These are phyloP conservation scores for Aspergillus tamarii DNA, from an alignment of 2,329 filamentous ascomycete genomes.

Conservation along the genomic window DNA sequence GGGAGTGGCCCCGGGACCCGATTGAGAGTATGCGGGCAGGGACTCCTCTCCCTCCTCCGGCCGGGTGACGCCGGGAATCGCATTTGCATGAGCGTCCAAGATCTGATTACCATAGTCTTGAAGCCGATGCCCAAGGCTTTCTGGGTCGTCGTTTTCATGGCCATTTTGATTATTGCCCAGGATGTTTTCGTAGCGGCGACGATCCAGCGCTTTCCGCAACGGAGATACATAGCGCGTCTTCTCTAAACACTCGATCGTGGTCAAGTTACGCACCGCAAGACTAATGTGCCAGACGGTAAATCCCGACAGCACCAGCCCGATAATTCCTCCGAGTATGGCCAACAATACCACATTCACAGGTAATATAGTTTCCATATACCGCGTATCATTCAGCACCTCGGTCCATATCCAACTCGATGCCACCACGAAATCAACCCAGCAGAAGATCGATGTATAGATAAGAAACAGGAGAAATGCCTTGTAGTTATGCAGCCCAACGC, in stretches of 20 bases:
- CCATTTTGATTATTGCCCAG: conserved; percentile 25
- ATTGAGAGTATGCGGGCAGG: conserved; percentile 38
- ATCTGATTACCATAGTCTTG: conserved; percentile 72
- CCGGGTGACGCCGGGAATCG: conserved; percentile 75
- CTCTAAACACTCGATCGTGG: conserved; percentile 94
- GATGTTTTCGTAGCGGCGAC: conserved; percentile 61
- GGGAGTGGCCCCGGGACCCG: conserved; percentile 36
- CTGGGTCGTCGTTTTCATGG: conserved; percentile 33
- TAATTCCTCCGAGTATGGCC: conserved; percentile 84
- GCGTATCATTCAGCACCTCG: conserved; percentile 72
- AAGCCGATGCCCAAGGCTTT: conserved; percentile 45
- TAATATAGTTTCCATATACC: conserved; percentile 75
- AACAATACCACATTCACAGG: conserved; percentile 91
- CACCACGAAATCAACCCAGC: conserved; percentile 77
- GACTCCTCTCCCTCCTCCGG: conserved; percentile 77
- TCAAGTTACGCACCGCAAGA: conserved; percentile 77
- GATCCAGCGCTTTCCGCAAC: conserved; percentile 70
- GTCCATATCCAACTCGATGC: conserved; percentile 81
- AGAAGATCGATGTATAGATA: conserved; percentile 85
- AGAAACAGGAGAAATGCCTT: conserved; percentile 94
- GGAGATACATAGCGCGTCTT: conserved; percentile 92
- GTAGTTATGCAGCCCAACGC: conserved; percentile 91
- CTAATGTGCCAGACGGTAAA: conserved; percentile 93
- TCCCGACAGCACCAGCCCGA: conserved; percentile 82
- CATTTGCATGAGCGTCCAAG: conserved; percentile 79